phyloP scores from a whole-genome alignment of 192 early-diverging fungal genomes.

The Allomyces macrogynus region DNA sequence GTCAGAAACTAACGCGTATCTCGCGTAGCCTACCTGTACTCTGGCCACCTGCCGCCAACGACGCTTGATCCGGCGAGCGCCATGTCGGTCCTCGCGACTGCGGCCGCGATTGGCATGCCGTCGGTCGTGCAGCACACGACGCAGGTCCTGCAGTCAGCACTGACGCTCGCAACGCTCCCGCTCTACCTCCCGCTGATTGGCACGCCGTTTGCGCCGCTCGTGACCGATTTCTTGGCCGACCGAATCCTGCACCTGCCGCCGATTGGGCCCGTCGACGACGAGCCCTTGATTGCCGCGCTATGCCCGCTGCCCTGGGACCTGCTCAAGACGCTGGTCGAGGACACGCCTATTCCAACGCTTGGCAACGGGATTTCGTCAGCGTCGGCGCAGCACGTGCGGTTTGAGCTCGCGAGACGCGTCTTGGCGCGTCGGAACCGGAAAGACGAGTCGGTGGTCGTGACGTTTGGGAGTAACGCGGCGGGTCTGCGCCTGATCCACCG shows the following conservation, averaged over 20 bases:
- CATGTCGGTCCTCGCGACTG: background rate
- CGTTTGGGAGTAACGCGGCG: background rate
- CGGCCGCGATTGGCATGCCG: background rate
- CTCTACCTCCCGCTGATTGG: background rate
- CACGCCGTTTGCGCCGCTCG: background rate
- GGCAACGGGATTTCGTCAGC: background rate
- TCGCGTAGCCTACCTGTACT: background rate
- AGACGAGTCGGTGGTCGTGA: background rate
- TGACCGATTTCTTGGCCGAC: background rate
- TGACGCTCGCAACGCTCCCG: background rate
- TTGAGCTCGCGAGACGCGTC: background rate
- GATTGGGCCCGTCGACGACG: background rate
- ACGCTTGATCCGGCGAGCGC: background rate
- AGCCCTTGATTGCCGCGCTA: background rate
- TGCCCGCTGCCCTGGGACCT: background rate
- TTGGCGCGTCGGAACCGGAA: background rate
- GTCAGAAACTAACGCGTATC: background rate
- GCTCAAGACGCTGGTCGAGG: background rate
- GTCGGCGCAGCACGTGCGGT: background rate
- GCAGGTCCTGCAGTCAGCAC: background rate
- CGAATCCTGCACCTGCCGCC: background rate
- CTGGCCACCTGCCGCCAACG: background rate
- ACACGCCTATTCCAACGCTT: background rate
- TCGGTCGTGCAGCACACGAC: background rate
- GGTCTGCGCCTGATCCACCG: background rate